Percentiles rank a stretch among this genome's conserved stretches.
Conservation (phyloP, 1,284 basidiomycete genomes). For the Cryptococcus sp. region DNA sequence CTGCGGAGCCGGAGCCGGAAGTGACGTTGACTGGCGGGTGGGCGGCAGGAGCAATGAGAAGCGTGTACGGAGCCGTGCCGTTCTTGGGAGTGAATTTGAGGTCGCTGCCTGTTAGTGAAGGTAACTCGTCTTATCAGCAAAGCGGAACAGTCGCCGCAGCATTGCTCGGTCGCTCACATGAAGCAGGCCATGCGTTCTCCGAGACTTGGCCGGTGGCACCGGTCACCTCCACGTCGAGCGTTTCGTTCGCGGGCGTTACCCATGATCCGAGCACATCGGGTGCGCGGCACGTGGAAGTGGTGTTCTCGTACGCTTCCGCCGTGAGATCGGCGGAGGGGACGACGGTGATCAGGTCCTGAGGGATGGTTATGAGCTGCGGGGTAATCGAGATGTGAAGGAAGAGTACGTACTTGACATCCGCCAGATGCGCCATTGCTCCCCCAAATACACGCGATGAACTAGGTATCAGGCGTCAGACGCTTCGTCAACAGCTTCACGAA, state of each 20-base stretch:
- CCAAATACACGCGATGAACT: constrained; percentile 37
- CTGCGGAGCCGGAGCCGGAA: constrained; percentile 11
- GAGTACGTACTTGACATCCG: constrained; percentile 31
- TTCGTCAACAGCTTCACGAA: too few relatives aligned
- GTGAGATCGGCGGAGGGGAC: constrained; percentile 18
- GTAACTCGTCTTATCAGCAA: neutral
- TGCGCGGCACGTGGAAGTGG: constrained; percentile 20
- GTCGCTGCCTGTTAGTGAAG: constrained; percentile 24
- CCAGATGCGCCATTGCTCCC: constrained; percentile 25
- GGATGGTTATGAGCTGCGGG: constrained; percentile 2
- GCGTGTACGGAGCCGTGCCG: constrained; percentile 36
- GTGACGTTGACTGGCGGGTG: constrained; percentile 42
- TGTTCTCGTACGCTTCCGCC: constrained; percentile 20
- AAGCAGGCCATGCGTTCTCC: constrained; percentile 31
- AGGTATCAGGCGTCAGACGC: neutral
- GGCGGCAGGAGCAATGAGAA: constrained; percentile 36
- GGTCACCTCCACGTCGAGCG: constrained; percentile 28
- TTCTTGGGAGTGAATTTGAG: constrained; percentile 35
- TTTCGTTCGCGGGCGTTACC: constrained; percentile 22
- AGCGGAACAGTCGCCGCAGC: neutral
- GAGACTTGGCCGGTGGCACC: constrained; percentile 24
- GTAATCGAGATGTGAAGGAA: neutral
- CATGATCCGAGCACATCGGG: constrained; percentile 28
- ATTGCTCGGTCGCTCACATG: constrained; percentile 16
- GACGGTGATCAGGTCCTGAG: constrained; percentile 32